Evolutionary conservation across 192 early-diverging fungal genomes (phyloP).

Genomic region (Coemansia sp.): DNA sequence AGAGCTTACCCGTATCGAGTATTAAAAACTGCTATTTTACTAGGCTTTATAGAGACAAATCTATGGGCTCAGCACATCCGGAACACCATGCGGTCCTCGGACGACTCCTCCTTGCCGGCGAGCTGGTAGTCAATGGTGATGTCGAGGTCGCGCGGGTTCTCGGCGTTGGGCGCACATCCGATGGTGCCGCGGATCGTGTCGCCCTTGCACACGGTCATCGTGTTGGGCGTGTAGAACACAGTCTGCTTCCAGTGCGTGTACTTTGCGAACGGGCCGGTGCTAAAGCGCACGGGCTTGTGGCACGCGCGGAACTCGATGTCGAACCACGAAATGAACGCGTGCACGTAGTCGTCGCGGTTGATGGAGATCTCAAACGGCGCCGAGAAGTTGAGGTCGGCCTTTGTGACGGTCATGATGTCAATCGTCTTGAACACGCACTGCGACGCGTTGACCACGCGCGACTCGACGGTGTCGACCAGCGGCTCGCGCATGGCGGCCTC

Average conservation of each 20-base stretch:
- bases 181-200: constrained; percentile 72
- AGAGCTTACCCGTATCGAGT: no score
- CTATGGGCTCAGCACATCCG: constrained; percentile 60
- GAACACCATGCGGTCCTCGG: constrained; percentile 60
- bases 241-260: constrained; percentile 99
- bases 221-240: constrained; percentile 87
- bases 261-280: constrained; percentile 78
- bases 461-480: constrained; percentile 93
- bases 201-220: constrained; percentile 68
- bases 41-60: neutral
- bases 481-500: constrained; percentile 82
- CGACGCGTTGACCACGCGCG: constrained; percentile 79
- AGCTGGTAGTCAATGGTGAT: constrained; percentile 75
- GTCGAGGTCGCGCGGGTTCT: constrained; percentile 93
- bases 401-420: constrained; percentile 76
- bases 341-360: constrained; percentile 80
- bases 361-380: constrained; percentile 79
- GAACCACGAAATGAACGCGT: constrained; percentile 95
- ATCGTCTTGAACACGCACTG: constrained; percentile 75
- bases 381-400: constrained; percentile 83
- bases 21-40: no score
- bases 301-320: constrained; percentile 93
- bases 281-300: constrained; percentile 79
- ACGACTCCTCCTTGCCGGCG: constrained; percentile 55
- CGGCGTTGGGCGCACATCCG: constrained; percentile 66